A percentile compares a stretch with the other conserved stretches of the same genome.
phyloP scores from a whole-genome alignment of 2,329 filamentous ascomycete genomes.

The Knufia petricola region DNA sequence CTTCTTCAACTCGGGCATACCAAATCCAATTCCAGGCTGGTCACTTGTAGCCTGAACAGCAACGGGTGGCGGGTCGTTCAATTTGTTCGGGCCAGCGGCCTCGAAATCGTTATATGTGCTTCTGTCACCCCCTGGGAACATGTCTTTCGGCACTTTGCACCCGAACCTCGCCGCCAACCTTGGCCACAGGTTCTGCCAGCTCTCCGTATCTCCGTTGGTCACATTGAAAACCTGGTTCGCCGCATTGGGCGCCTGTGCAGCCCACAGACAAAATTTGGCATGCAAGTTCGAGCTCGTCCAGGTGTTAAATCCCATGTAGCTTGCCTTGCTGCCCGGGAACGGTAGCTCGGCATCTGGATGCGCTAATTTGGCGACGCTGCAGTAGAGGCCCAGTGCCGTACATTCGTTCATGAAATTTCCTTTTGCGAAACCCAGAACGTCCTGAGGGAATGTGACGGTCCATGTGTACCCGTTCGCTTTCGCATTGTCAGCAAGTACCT shows the following conservation, averaged over 20 bases:
- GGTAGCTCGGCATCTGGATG: constrained; percentile 22
- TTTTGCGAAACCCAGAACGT: constrained; percentile 36
- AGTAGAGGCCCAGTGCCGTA: constrained; percentile 34
- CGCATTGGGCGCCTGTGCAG: constrained; percentile 24
- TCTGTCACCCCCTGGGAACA: constrained; percentile 23
- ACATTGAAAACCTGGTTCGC: constrained; percentile 36
- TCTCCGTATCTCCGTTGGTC: constrained; percentile 31
- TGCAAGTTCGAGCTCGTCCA: constrained; percentile 29
- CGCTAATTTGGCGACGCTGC: constrained; percentile 13
- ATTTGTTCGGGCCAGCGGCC: constrained; percentile 11
- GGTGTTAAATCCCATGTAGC: constrained; percentile 29
- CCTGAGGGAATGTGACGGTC: constrained; percentile 37
- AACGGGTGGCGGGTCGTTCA: constrained; percentile 22
- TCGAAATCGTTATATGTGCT: constrained; percentile 10
- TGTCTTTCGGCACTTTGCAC: constrained; percentile 24
- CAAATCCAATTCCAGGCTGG: constrained; percentile 23
- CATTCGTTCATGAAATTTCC: constrained; percentile 37
- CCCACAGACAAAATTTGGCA: constrained; percentile 31
- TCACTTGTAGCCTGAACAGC: constrained; percentile 7
- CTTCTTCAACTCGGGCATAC: constrained; percentile 21
- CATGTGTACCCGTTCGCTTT: constrained; percentile 29
- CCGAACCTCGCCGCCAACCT: constrained; percentile 31
- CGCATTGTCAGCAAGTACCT: constrained; percentile 31
- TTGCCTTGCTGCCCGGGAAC: constrained; percentile 29
- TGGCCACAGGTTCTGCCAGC: constrained; percentile 35